Evolutionary conservation across 1,284 basidiomycete genomes (phyloP).

Genomic region (Earliella scabrosa): DNA sequence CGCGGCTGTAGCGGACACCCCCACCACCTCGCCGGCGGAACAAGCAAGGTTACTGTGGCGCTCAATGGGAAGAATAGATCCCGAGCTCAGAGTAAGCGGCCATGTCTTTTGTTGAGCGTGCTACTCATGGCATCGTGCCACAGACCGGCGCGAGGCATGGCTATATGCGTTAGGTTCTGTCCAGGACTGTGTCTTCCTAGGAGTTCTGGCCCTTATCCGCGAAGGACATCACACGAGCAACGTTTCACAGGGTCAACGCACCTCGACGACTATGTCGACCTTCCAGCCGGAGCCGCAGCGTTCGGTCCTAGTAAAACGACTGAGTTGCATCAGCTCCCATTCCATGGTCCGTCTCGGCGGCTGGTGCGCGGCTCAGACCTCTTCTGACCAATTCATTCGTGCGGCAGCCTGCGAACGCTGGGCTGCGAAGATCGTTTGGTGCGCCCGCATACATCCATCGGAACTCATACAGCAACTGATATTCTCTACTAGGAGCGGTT

Average conservation of each 20-base stretch:
- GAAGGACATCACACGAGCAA: background rate
- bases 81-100: background rate
- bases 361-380: conserved; percentile 1
- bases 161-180: conserved; percentile 3
- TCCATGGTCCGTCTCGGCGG: background rate
- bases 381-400: conserved; percentile 11
- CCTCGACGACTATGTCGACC: conserved; percentile 7
- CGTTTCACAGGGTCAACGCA: background rate
- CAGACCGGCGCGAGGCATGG: conserved; percentile 1
- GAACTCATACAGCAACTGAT: conserved; percentile 13
- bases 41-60: background rate
- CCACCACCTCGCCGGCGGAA: background rate
- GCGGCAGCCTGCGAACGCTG: conserved; percentile 15
- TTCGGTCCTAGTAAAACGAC: background rate
- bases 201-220: background rate
- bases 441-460: conserved; percentile 9
- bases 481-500: background rate
- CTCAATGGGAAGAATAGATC: background rate
- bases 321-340: background rate
- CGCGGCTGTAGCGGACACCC: background rate
- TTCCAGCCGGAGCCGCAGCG: conserved; percentile 5
- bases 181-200: background rate
- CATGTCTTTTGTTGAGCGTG: background rate
- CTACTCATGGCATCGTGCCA: background rate
- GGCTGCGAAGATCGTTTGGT: conserved; percentile 21